Evolutionary conservation across 208 protist genomes (phyloP), one percentile per base, ranked within the genome.

Genomic region (Acanthamoeba divionensis): DNA sequence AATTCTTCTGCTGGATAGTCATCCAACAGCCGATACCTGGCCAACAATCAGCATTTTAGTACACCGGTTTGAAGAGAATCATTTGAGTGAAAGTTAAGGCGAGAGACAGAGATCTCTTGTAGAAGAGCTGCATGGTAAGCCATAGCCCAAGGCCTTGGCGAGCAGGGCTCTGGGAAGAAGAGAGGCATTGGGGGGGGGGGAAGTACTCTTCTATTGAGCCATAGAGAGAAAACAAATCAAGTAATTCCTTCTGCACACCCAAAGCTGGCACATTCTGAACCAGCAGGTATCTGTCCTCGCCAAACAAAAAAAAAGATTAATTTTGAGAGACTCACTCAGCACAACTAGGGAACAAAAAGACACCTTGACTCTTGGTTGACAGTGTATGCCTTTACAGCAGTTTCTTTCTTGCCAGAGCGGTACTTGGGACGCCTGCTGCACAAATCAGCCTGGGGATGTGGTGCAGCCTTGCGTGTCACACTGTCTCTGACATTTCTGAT

Each of bases 201-300:
- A n/a, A 48, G 54, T 65, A 85, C 75, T 85, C 75, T 45, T 85
- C 50, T 3, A 85, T 8, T 26, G 6, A 7, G 4, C 75, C 75
- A 44, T 85, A 41, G 44, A 41, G 4, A 21, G 75, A 57, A 41
- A 85, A 85, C n/a, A 85, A 38, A 0, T 29, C 54, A 0, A 85
- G 9, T 15, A 85, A 55, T 1, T 65, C 8, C 29, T 62, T 8
- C 50, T 36, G 29, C 31, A 65, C 45, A 12, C 52, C 52, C 8
- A 85, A 1, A 33, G 75, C 54, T n/a, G 75, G 75, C 18, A 85
- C 75, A 55, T 85, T 85, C 54, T 85, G 75, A 10, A 85, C 75
- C 26, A 85, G 24, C 50, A 85, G 36, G 48, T 85, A 18, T 41
- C 75, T 85, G 0, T 36, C 2, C 10, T 18, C 8, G 4, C 1